These are phyloP conservation scores for Thielaviopsis ethacetica DNA, from an alignment of 2,329 filamentous ascomycete genomes.

Conservation along the genomic window DNA sequence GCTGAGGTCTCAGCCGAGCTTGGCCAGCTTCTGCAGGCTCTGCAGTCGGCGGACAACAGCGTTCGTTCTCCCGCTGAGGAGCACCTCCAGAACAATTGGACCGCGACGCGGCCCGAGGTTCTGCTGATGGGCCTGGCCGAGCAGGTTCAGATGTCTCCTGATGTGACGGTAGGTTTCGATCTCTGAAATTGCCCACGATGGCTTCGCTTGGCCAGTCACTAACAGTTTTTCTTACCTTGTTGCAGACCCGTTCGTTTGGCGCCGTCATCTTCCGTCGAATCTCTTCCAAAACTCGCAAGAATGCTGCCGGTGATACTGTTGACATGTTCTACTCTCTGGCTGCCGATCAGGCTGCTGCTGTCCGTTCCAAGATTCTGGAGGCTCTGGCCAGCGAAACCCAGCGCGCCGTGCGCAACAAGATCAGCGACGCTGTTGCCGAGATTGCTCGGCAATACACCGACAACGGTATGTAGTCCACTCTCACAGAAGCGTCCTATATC, in stretches of 20 bases:
- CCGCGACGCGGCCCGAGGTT: conserved; percentile 61
- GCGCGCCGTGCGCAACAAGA: conserved; percentile 72
- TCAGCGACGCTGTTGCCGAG: conserved; percentile 94
- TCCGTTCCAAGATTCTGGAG: conserved; percentile 71
- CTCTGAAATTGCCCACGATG: conserved; percentile 5
- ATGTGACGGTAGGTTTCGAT: conserved; percentile 41
- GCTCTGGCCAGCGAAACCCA: conserved; percentile 58
- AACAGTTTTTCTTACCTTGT: not conserved
- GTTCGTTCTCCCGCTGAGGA: conserved; percentile 78
- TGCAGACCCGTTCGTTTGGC: conserved; percentile 72
- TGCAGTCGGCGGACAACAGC: conserved; percentile 79
- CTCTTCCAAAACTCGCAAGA: conserved; percentile 74
- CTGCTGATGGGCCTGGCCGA: conserved; percentile 88
- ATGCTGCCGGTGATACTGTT: conserved; percentile 49
- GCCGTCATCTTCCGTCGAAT: conserved; percentile 91
- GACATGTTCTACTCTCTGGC: conserved; percentile 77
- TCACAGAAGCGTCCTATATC: conserved; percentile 11
- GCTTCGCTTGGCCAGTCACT: not conserved
- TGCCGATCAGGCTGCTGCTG: conserved; percentile 56
- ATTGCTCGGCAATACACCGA: conserved; percentile 90
- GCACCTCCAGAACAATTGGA: conserved; percentile 82
- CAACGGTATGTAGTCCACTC: conserved; percentile 43
- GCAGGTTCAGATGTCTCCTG: conserved; percentile 66
- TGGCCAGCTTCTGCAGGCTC: conserved; percentile 67
- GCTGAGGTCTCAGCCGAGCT: conserved; percentile 74